Percentiles rank a stretch among this genome's conserved stretches.
phyloP scores from a whole-genome alignment of 768 basidiomycete genomes.

The Chalciporus chontae region DNA sequence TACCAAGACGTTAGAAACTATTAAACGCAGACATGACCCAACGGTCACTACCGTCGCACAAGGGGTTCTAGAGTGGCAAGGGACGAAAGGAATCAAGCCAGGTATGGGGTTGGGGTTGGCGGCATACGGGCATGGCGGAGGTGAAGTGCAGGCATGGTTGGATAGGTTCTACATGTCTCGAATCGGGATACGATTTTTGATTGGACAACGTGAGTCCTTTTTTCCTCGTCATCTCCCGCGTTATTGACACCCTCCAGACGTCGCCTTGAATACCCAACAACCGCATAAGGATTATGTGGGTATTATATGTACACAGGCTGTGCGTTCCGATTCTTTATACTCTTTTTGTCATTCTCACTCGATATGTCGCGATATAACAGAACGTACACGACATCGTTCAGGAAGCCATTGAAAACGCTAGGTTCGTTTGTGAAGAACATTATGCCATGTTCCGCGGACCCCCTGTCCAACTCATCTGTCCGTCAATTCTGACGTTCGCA shows the following conservation, averaged over 20 bases:
- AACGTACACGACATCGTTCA: slow-evolving; percentile 96
- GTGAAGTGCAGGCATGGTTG: slow-evolving; percentile 92
- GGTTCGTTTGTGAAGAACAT: slow-evolving; percentile 93
- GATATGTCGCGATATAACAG: slow-evolving; percentile 32
- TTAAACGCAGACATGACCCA: slow-evolving; percentile 95
- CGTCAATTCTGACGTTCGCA: slow-evolving; percentile 77
- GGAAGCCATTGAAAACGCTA: slow-evolving; percentile 97
- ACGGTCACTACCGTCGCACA: slow-evolving; percentile 97
- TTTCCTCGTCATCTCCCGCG: neutral
- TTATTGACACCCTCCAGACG: slow-evolving; percentile 43
- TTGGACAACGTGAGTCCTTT: slow-evolving; percentile 79
- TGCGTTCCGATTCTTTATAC: slow-evolving; percentile 35
- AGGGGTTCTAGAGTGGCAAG: slow-evolving; percentile 96
- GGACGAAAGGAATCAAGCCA: slow-evolving; percentile 34
- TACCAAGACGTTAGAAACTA: slow-evolving; percentile 79
- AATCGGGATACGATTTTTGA: slow-evolving; percentile 93
- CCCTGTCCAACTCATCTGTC: slow-evolving; percentile 94
- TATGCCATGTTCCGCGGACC: slow-evolving; percentile 95
- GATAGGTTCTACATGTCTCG: slow-evolving; percentile 97
- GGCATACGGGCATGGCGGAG: slow-evolving; percentile 58
- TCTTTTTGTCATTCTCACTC: neutral
- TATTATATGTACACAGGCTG: slow-evolving; percentile 92
- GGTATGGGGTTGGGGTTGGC: slow-evolving; percentile 28
- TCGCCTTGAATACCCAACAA: slow-evolving; percentile 89
- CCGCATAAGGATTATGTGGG: slow-evolving; percentile 92